Base-by-base conservation (phyloP, 2,329 filamentous ascomycete species). In the Talaromyces sp. region DNA sequence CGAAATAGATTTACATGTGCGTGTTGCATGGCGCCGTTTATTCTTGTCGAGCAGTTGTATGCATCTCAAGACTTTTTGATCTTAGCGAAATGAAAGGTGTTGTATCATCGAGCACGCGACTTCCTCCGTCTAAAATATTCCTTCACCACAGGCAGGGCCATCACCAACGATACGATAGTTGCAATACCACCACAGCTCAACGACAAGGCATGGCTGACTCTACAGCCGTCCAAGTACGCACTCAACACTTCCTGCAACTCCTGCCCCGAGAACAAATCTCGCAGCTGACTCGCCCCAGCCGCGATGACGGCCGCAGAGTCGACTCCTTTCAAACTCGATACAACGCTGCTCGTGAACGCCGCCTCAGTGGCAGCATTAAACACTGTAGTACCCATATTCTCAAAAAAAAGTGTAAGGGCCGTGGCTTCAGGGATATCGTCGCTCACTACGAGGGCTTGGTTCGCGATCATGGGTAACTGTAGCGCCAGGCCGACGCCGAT, bases 381-480 rank as follows among this genome's bases (percentile, higher is more conserved):
- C 33, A 58, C 18, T 5, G 60, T 62, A 16, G 60, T 62, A 16
- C 60, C 60, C 60, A 62, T 62, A 48, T 62, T 62, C n/a, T 62
- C 60, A 21, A 62, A 25, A n/a, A 62, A 62, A 7, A 62, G 9
- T 1, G 60, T 62, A 23, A 62, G n/a, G 1, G 60, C 52, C 16
- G 60, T 62, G 3, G 60, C 60, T 33, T 62, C 50, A 7, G 60
- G 52, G 31, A 62, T 62, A 5, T 62, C 60, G 18, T 44, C 44
- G 8, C 18, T 28, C 4, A 42, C 39, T 5, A 62, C 52, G 3
- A 62, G 54, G 14, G 52, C 52, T 18, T 62, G 60, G 23, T 62
- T 62, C 14, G 60, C 60, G 37, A 62, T 25, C 60, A 62, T 62
- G 7, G 60, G 60, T 18, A 62, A 25, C 18, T 62, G 60, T 25